Evolutionary conservation across 1,284 basidiomycete species (phyloP), one percentile per base, ranked within the genome.

Genomic region (Puccinia triticina): DNA sequence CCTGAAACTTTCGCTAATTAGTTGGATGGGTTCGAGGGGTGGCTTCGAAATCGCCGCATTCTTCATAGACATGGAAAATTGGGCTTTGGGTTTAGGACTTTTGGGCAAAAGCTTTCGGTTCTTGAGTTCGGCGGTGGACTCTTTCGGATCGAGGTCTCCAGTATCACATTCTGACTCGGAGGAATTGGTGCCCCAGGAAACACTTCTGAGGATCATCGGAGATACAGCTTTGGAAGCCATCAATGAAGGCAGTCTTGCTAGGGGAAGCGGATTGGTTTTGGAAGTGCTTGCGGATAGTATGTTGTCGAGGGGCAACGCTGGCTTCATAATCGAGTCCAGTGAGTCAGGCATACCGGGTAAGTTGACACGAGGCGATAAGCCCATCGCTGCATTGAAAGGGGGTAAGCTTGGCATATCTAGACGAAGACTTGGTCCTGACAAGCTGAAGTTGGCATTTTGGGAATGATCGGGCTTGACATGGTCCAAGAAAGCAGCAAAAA

Each of bases 11-110:
- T 67, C 21, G 26, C 64, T 37, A 37, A 69, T n/a, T 18, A 69
- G 37, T 21, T 69, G 37, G 26, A 69, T 48, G 3, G 66, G 66
- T 26, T 43, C 66, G 21, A 69, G 29, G 11, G 21, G 18, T 8
- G 66, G 66, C 11, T 46, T 32, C 32, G 32, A 32, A 18, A 66
- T 37, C 1, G 21, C 64, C 21, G 37, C 32, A 4, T 37, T 66
- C 32, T 66, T 66, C 64, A 34, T 66, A 32, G 32, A 34, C 37
- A 66, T 21, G 16, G 7, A 14, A 16, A 66, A 37, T 7, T 66
- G 64, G 18, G 64, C 10, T 66, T 66, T 66, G 32, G 72, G 72
- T n/a, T 55, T 74, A 11, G 72, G 72, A n/a, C 72, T 74, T n/a
- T 74, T 55, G 18, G 72, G 72, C 18, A 74, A 57, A 23, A 55